These are phyloP conservation scores for Talaromyces funiculosus DNA, from an alignment of 2,329 filamentous ascomycete genomes.

Conservation along the genomic window DNA sequence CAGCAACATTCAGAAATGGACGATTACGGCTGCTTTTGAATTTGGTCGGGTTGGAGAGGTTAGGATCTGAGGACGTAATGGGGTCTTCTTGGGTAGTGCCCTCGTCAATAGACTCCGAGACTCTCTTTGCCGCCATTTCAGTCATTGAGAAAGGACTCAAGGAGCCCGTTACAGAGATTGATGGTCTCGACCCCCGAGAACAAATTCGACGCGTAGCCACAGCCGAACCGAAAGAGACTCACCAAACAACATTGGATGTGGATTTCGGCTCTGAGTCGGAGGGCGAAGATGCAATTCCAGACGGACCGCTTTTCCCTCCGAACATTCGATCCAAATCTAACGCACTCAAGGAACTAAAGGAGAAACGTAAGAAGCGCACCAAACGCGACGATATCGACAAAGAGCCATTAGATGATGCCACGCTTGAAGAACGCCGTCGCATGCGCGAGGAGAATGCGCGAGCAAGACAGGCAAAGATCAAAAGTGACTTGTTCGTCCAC, in stretches of 20 bases:
- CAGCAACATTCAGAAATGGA: conserved; percentile 81
- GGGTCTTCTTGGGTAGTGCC: conserved; percentile 77
- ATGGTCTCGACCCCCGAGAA: conserved; percentile 67
- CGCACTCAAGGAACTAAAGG: conserved; percentile 53
- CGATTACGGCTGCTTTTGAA: conserved; percentile 80
- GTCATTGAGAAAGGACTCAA: conserved; percentile 73
- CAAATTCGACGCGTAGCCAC: conserved; percentile 66
- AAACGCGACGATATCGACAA: conserved; percentile 36
- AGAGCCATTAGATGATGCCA: conserved; percentile 59
- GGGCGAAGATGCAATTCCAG: conserved; percentile 53
- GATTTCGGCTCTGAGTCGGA: conserved; percentile 67
- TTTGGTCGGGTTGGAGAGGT: conserved; percentile 63
- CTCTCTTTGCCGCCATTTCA: conserved; percentile 64
- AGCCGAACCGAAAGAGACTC: conserved; percentile 33
- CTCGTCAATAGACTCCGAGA: conserved; percentile 55
- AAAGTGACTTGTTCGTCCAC: conserved; percentile 75
- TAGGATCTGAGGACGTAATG: conserved; percentile 62
- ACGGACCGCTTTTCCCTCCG: conserved; percentile 62
- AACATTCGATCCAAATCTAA: conserved; percentile 45
- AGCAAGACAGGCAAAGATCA: conserved; percentile 74
- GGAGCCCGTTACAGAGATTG: conserved; percentile 69
- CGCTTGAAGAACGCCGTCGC: conserved; percentile 54
- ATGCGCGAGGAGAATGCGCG: conserved; percentile 61
- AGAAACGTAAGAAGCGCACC: conserved; percentile 56
- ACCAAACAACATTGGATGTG: conserved; percentile 41